Evolutionary conservation across 352 stramenopile species (phyloP), one percentile per base, ranked within the genome.

Genomic region (Thalassiosira delicatula): DNA sequence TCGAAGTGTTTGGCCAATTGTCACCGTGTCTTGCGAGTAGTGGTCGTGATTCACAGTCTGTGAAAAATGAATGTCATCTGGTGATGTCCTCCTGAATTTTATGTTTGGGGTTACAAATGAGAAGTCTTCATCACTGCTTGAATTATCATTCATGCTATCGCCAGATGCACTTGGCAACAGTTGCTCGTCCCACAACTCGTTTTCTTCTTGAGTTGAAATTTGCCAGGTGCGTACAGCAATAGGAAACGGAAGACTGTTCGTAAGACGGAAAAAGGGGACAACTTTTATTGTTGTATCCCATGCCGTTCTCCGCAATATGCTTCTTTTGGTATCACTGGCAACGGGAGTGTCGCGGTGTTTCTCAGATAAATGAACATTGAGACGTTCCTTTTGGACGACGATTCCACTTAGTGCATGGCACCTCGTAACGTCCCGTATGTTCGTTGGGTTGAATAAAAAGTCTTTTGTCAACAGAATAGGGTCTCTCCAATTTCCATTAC

Each of bases 391-490:
- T 19, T 51, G 42, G 42, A 51, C 23, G 25, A 60, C 51, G 9
- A 60, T 9, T 29, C n/a, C 8, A 9, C 51, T 60, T 9, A 60
- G 51, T 29, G 51, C n/a, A 23, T 60, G 51, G 51, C 63, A 73
- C 25, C 46, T 67, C 33, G 69, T 62, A 19, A 86, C 66, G 2
- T 81, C 69, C 32, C 37, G 35, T 19, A 76, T 60, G 17, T 79
- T 32, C 46, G 60, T 70, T 51, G 76, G 33, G 46, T 88, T 85
- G 67, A 83, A 85, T 7, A 88, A 60, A 73, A 83, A 88, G n/a
- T 85, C 70, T 46, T 85, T 83, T 25, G 81, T 88, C 7, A 88
- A 35, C n/a, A 88, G 37, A 21, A 88, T 27, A 12, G 81, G 81
- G 25, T 81, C 54, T 27, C 81, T 30, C 81, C 81, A 88, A 40